Conservation (phyloP, 352 stramenopile species). For the Phytophthora agathidicida region DNA sequence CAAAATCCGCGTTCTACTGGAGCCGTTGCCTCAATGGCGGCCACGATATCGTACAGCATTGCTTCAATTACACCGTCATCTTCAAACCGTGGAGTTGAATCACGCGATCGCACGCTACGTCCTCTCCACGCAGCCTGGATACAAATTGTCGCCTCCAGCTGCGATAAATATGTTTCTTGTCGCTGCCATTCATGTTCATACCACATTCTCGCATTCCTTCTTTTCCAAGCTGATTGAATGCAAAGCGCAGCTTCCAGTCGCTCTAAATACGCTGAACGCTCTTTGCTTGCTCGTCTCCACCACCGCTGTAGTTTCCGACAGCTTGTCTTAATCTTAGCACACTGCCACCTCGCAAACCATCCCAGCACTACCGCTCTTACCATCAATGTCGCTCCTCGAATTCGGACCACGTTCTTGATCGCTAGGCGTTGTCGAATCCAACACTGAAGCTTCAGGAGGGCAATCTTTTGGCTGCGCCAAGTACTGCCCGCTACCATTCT, state of each 20-base stretch:
- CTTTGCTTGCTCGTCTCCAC: constrained; percentile 38
- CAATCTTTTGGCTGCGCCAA: constrained; percentile 15
- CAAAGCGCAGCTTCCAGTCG: constrained; percentile 46
- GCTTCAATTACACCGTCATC: constrained; percentile 23
- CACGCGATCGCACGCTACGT: neutral
- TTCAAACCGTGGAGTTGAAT: neutral
- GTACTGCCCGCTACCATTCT: constrained; percentile 21
- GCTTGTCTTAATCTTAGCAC: neutral
- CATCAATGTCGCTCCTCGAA: constrained; percentile 6
- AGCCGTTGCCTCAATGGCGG: constrained; percentile 8
- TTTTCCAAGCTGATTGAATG: constrained; percentile 55
- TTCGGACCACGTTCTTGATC: neutral
- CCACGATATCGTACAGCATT: constrained; percentile 20
- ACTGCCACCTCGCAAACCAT: constrained; percentile 35
- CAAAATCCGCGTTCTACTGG: neutral
- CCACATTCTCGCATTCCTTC: constrained; percentile 17
- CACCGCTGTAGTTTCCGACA: constrained; percentile 46
- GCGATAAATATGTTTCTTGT: constrained; percentile 27
- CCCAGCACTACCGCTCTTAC: constrained; percentile 23
- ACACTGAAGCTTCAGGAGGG: constrained; percentile 42
- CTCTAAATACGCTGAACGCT: constrained; percentile 29
- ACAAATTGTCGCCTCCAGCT: constrained; percentile 46
- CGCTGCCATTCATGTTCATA: constrained; percentile 20
- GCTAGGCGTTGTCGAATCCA: constrained; percentile 41
- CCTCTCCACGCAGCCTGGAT: constrained; percentile 57